A percentile compares a stretch with the other conserved stretches of the same genome.
Conservation (phyloP, 768 basidiomycete species). For the Astraeus odoratus region DNA sequence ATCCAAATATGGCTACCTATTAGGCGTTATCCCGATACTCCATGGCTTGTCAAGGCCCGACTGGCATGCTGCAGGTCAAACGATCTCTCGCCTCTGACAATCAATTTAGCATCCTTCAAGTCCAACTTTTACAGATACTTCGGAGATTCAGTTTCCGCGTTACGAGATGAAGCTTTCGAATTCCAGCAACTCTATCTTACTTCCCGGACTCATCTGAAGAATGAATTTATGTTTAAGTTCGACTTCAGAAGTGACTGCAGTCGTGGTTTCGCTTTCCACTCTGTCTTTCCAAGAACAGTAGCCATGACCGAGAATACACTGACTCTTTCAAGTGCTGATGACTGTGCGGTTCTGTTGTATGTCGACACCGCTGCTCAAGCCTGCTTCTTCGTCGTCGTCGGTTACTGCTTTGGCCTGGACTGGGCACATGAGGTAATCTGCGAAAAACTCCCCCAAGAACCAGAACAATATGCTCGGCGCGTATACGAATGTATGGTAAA, state of each 20-base stretch:
- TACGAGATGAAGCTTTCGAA: background rate
- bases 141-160: background rate
- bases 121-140: background rate
- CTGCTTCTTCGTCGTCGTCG: background rate
- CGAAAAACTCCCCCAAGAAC: background rate
- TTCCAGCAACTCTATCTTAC: background rate
- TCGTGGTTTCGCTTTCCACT: background rate
- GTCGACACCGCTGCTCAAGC: background rate
- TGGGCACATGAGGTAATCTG: background rate
- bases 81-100: background rate
- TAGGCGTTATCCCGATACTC: background rate
- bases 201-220: background rate
- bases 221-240: background rate
- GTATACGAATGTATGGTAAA: background rate
- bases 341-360: background rate
- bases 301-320: background rate
- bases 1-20: background rate
- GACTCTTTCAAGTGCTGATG: background rate
- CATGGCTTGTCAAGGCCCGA: background rate
- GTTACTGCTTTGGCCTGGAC: background rate
- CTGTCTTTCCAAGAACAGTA: background rate
- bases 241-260: background rate
- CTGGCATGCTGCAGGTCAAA: background rate
- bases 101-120: background rate
- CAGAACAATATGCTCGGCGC: background rate